Conservation (phyloP, 805 yeast genomes). For the Tetrapisispora pingtungensis region DNA sequence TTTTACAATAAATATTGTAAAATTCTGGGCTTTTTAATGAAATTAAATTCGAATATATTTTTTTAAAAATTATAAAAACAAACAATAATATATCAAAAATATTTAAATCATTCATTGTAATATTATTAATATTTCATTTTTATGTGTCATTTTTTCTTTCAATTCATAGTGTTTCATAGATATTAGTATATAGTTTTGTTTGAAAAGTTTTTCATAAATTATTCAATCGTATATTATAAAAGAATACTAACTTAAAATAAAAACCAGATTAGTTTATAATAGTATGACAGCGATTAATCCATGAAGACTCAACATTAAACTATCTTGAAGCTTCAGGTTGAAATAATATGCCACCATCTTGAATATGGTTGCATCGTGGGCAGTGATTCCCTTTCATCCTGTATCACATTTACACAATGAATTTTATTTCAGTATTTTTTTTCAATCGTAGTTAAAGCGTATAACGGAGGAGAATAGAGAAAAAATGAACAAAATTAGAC, state of each 20-base stretch:
- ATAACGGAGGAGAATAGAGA: too few relatives aligned
- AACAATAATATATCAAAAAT: background rate
- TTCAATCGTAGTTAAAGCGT: too few relatives aligned
- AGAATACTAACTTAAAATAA: background rate
- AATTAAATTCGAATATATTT: constrained; percentile 2
- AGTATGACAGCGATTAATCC: too few relatives aligned
- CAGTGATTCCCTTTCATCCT: too few relatives aligned
- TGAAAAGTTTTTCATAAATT: background rate
- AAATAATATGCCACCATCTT: too few relatives aligned
- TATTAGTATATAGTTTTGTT: background rate
- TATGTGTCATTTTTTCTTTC: background rate
- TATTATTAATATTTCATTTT: background rate
- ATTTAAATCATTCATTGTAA: background rate
- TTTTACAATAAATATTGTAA: background rate
- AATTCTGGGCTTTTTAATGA: constrained; percentile 3
- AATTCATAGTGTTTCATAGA: background rate
- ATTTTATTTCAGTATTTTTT: too few relatives aligned
- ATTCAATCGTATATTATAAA: constrained; percentile 1
- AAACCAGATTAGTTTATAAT: too few relatives aligned
- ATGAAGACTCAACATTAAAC: too few relatives aligned
- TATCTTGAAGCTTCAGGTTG: too few relatives aligned
- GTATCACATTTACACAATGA: too few relatives aligned
- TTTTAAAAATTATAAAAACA: background rate
- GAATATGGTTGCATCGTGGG: too few relatives aligned
- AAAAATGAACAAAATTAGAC: too few relatives aligned